Conservation (phyloP, 306 rosid genomes). For the Vachellia collinsii region DNA sequence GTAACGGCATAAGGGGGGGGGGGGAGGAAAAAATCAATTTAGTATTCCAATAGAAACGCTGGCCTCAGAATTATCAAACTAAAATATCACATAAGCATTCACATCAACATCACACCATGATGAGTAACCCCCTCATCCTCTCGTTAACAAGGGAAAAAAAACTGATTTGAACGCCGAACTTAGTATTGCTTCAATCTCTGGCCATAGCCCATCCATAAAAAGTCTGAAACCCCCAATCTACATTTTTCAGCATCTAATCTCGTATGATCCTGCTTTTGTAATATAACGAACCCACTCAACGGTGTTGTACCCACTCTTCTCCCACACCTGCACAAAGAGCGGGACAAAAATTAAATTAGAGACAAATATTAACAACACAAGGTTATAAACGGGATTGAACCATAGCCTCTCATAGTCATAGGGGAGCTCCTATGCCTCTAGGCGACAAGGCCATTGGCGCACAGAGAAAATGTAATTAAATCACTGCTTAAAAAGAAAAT, state of each 20-base stretch:
- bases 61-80: slow-evolving; percentile 26
- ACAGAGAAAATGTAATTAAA: slow-evolving; percentile 25
- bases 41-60: slow-evolving; percentile 28
- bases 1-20: neutral
- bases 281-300: slow-evolving; percentile 99
- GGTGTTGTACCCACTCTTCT: slow-evolving; percentile 97
- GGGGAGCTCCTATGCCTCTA: too few species aligned
- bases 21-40: slow-evolving; percentile 8
- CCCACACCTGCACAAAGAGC: slow-evolving; percentile 74
- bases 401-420: too few species aligned
- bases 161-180: slow-evolving; percentile 9
- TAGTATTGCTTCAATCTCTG: slow-evolving; percentile 33
- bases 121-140: slow-evolving; percentile 23
- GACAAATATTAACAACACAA: too few species aligned
- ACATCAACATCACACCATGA: slow-evolving; percentile 31
- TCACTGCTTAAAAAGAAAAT: slow-evolving; percentile 4
- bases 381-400: too few species aligned
- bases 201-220: neutral
- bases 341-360: too few species aligned
- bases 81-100: slow-evolving; percentile 30
- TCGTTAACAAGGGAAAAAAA: slow-evolving; percentile 9
- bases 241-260: slow-evolving; percentile 76
- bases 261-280: slow-evolving; percentile 94
- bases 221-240: slow-evolving; percentile 29
- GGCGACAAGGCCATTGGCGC: neutral